These are phyloP conservation scores for Pichiaceae sp. DNA, from an alignment of 1,139 yeast species.

Conservation along the genomic window DNA sequence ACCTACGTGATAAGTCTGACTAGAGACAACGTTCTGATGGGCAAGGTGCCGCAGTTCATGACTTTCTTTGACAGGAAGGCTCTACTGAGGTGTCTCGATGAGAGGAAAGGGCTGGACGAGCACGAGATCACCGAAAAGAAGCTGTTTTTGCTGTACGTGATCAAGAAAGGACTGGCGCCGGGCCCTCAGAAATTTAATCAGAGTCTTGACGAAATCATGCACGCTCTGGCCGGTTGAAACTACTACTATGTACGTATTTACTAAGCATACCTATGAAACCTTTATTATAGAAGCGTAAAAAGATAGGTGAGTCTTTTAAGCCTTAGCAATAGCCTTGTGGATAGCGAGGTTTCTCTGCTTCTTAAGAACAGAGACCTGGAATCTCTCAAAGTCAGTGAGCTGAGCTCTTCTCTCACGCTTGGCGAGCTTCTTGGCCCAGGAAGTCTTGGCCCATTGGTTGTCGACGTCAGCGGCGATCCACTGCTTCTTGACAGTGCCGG, in stretches of 20 bases:
- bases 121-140: slow-evolving; percentile 3
- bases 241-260: not conserved
- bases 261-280: not conserved
- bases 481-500: slow-evolving; percentile 80
- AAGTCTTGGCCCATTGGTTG: slow-evolving; percentile 84
- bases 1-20: slow-evolving; percentile 47
- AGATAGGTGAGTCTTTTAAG: slow-evolving; percentile 33
- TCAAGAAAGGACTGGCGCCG: slow-evolving; percentile 5
- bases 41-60: slow-evolving; percentile 6
- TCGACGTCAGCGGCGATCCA: slow-evolving; percentile 89
- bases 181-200: not conserved
- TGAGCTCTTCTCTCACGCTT: slow-evolving; percentile 87
- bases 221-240: not conserved
- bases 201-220: slow-evolving; percentile 1
- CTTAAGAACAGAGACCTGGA: slow-evolving; percentile 96
- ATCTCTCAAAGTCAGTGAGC: slow-evolving; percentile 96
- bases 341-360: slow-evolving; percentile 95
- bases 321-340: slow-evolving; percentile 86
- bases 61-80: slow-evolving; percentile 7
- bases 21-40: slow-evolving; percentile 15
- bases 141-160: slow-evolving; percentile 13
- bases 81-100: slow-evolving; percentile 3
- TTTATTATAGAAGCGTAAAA: not conserved
- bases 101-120: not conserved
- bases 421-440: slow-evolving; percentile 98